These are phyloP conservation scores for Rossbeevera mucosa DNA, from an alignment of 768 basidiomycete genomes.

Conservation along the genomic window DNA sequence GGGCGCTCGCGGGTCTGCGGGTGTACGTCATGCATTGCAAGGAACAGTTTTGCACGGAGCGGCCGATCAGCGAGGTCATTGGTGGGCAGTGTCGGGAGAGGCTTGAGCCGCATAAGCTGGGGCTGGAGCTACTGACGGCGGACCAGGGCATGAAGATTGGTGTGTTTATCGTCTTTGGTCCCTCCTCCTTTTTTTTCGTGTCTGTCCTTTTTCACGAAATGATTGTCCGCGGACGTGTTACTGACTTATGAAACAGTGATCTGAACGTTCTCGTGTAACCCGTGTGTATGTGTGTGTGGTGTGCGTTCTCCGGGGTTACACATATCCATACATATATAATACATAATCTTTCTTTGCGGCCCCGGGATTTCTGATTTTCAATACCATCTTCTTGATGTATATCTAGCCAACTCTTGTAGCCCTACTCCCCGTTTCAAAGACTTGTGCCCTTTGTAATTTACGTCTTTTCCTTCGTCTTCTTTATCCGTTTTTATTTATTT, in stretches of 20 bases:
- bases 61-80: constrained; percentile 62
- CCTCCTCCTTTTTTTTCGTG: too few species aligned
- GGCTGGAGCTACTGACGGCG: constrained; percentile 64
- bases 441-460: background rate
- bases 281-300: background rate
- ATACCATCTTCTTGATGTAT: constrained; percentile 31
- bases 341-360: background rate
- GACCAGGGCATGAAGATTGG: constrained; percentile 81
- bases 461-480: too few species aligned
- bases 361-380: constrained; percentile 2
- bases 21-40: constrained; percentile 91
- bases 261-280: constrained; percentile 18
- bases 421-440: constrained; percentile 20
- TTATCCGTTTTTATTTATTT: background rate
- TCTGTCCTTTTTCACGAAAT: background rate
- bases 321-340: constrained; percentile 1
- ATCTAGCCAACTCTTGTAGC: constrained; percentile 39
- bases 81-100: constrained; percentile 65
- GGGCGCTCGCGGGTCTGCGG: constrained; percentile 52
- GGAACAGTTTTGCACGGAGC: constrained; percentile 52
- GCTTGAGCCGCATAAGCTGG: constrained; percentile 58
- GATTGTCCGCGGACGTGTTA: background rate
- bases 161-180: constrained; percentile 34
- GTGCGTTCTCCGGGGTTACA: background rate
- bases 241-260: constrained; percentile 29